A percentile compares a stretch with the other conserved stretches of the same genome.
Evolutionary conservation across 495 filamentous ascomycete species (phyloP).

Genomic region (Zalerion maritima): DNA sequence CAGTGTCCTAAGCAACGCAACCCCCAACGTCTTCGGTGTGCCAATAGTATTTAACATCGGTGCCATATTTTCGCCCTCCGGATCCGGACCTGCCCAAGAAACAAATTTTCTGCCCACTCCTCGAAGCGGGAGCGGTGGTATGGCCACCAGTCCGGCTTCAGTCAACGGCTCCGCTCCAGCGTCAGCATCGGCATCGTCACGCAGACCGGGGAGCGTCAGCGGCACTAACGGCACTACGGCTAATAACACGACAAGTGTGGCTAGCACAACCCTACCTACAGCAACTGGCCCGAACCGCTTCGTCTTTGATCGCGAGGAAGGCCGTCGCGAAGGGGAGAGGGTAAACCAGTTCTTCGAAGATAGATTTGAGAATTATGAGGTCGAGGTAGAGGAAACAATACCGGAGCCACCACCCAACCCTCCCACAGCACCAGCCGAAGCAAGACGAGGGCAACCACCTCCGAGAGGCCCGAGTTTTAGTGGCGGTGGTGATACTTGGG

Average conservation of each 20-base stretch:
- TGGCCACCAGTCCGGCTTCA: no score
- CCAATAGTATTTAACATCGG: no score
- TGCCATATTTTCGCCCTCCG: no score
- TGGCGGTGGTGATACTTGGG: no score
- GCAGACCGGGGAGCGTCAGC: conserved; percentile 17
- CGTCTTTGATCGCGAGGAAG: conserved; percentile 71
- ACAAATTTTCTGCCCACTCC: no score
- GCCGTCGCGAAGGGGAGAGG: conserved; percentile 49
- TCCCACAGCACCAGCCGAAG: conserved; percentile 11
- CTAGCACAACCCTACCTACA: conserved; percentile 17
- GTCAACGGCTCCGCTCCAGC: no score
- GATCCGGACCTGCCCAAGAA: no score
- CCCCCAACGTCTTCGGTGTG: no score
- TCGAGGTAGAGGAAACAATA: conserved; percentile 44
- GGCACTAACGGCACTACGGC: conserved; percentile 28
- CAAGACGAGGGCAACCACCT: conserved; percentile 42
- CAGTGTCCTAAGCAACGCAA: no score
- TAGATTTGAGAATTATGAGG: conserved; percentile 65
- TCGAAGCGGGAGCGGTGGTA: no score
- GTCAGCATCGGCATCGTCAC: no score
- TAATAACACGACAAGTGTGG: conserved; percentile 17
- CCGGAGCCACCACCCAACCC: conserved; percentile 17
- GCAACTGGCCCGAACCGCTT: conserved; percentile 53
- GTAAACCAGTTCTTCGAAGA: conserved; percentile 56
- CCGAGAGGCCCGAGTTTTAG: conserved; percentile 50